Conservation (phyloP, 2,329 filamentous ascomycete genomes). For the Apiospora koreana region DNA sequence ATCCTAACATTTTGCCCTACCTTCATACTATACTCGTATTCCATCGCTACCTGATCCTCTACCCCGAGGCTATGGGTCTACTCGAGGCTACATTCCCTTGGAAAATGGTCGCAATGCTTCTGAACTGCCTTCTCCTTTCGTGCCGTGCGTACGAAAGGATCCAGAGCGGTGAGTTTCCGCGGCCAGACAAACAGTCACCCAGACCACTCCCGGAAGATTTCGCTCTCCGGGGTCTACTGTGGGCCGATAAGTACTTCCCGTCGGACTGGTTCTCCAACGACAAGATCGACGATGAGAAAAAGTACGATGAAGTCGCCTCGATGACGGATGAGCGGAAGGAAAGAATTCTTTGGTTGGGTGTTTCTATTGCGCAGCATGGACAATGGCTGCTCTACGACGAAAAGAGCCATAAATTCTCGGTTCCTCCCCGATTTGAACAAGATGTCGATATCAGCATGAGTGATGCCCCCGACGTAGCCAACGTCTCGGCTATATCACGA, state of each 20-base stretch:
- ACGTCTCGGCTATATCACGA: neutral
- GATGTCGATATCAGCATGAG: too few relatives aligned
- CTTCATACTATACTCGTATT: slow-evolving; percentile 65
- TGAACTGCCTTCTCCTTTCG: slow-evolving; percentile 39
- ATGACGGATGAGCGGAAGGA: slow-evolving; percentile 59
- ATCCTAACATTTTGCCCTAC: slow-evolving; percentile 62
- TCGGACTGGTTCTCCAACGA: slow-evolving; percentile 57
- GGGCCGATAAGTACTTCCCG: slow-evolving; percentile 59
- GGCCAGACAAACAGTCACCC: slow-evolving; percentile 43
- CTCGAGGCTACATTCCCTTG: too few relatives aligned
- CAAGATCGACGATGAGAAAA: slow-evolving; percentile 39
- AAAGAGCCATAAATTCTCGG: too few relatives aligned
- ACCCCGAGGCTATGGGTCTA: slow-evolving; percentile 43
- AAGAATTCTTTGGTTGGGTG: slow-evolving; percentile 30
- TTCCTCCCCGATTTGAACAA: too few relatives aligned
- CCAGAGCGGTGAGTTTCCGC: slow-evolving; percentile 47
- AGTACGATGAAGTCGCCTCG: slow-evolving; percentile 62
- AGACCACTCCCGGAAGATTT: slow-evolving; percentile 71
- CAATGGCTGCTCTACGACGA: too few relatives aligned
- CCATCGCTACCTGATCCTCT: slow-evolving; percentile 46
- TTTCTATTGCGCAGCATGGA: slow-evolving; percentile 24
- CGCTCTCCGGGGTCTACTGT: slow-evolving; percentile 63
- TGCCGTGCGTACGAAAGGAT: slow-evolving; percentile 36
- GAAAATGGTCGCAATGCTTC: slow-evolving; percentile 44
- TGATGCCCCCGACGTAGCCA: too few relatives aligned